Evolutionary conservation across 306 rosid species (phyloP), one percentile per base, ranked within the genome.

Genomic region (Canavalia ensiformis): DNA sequence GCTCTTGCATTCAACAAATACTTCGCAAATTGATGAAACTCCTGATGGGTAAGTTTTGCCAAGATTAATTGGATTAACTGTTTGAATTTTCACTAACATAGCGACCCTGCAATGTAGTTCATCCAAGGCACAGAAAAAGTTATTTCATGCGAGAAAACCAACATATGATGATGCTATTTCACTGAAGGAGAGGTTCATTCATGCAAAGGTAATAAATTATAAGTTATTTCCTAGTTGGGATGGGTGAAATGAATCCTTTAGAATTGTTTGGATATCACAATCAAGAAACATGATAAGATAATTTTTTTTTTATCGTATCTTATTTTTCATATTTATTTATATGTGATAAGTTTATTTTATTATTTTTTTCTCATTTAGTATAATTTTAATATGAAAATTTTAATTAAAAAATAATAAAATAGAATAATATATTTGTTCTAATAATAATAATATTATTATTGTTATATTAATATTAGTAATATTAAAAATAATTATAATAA

Each of bases 131-230:
- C 85, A 13, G 25, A 88, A 51, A 76, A 84, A 89, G 73, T 57
- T 75, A 52, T 72, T 81, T 74, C 85, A 66, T 67, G 83, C 88
- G 72, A 86, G 69, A 81, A 91, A 89, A 67, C 97, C 94, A 46
- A 60, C 79, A 81, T 76, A 76, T 68, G 89, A 87, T 63, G 96
- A 91, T 75, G 87, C 81, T 76, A 93, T 91, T 77, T 83, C 92
- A 39, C 60, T 86, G 5, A 93, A 93, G 86, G 97, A 91, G 87
- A 89, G 84, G 55, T 93, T 84, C 85, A 91, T 92, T 81, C 86
- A 88, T 70, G 89, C 94, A 68, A 91, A 92, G 95, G 95, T 90
- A 82, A 28, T 77, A 68, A 12, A 59, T 45, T 75, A 45, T 42
- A 51, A 58, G 60, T 76, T 63, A 41, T 59, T 46, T 75, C 54